Conservation (phyloP, 2,329 filamentous ascomycete species). For the Exophiala phaeomuriformis region DNA sequence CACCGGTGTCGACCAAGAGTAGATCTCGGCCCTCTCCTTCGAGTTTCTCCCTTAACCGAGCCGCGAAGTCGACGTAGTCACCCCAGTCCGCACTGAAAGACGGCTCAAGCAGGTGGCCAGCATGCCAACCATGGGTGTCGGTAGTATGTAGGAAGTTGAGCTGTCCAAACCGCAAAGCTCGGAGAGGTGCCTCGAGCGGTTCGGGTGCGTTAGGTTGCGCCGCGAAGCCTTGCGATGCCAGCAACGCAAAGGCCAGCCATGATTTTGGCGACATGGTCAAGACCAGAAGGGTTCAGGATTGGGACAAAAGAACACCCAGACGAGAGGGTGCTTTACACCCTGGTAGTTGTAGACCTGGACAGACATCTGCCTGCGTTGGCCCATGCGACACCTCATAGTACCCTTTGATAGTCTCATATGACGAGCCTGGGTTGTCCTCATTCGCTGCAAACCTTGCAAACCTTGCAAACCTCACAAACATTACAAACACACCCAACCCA, state of each 20-base stretch:
- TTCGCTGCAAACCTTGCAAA: too few relatives aligned
- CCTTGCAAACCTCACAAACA: too few relatives aligned
- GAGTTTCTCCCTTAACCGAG: constrained; percentile 70
- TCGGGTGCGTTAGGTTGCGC: constrained; percentile 74
- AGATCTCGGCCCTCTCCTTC: constrained; percentile 74
- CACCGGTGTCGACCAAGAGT: constrained; percentile 90
- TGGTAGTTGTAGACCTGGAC: too few relatives aligned
- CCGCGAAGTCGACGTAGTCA: constrained; percentile 89
- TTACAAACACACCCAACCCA: too few relatives aligned
- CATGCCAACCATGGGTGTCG: constrained; percentile 93
- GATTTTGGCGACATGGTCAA: background rate
- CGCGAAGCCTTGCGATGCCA: constrained; percentile 32
- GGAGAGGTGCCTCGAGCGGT: constrained; percentile 72
- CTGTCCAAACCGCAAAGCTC: constrained; percentile 82
- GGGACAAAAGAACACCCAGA: background rate
- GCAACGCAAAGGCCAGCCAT: constrained; percentile 7
- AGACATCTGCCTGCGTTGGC: background rate
- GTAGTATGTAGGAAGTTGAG: constrained; percentile 97
- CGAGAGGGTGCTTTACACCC: background rate
- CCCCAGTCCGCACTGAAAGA: constrained; percentile 97
- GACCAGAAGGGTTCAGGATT: background rate
- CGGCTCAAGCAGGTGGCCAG: constrained; percentile 84
- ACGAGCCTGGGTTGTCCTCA: too few relatives aligned
- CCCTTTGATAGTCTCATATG: too few relatives aligned
- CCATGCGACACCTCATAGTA: background rate